Evolutionary conservation across 139 green algal species (phyloP), one percentile per base, ranked within the genome.

Genomic region (Tetradesmus obliquus): DNA sequence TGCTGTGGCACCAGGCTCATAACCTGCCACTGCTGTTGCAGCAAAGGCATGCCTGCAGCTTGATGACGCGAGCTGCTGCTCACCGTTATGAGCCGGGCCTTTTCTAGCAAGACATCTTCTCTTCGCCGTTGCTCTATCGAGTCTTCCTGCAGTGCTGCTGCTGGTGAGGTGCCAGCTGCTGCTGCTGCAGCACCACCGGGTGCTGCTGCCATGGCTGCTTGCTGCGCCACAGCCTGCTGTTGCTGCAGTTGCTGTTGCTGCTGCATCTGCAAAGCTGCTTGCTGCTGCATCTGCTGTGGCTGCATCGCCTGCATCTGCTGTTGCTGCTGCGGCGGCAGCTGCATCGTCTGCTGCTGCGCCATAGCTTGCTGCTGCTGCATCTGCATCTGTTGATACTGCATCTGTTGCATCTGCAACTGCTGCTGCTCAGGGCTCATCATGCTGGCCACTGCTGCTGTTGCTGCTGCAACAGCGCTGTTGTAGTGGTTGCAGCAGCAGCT

Each of bases 51-150:
- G 60, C 9, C 9, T 71, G 3, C 66, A 76, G 66, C 66, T 6
- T 13, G 7, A 66, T 6, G 24, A 76, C 3, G 17, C 66, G n/a
- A 24, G n/a, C n/a, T 4, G 5, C 15, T 6, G 17, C 66, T 76
- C 66, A 76, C 88, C 88, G 55, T 60, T 13, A 91, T 91, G 12
- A 51, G 32, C 13, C 79, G 62, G 53, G 88, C 88, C 22, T 91
- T 69, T 69, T 91, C 88, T 57, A 91, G 79, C 76, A 91, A 62
- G 79, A 76, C 79, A 22, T 91, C 88, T 55, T 91, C 88, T 20
- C 60, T 22, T 4, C 55, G 81, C 32, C 88, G 60, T 17, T 79
- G 76, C 32, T 81, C 79, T 0, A 62, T 15, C 3, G 88, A 57
- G 79, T 91, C 88, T 66, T 80, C 87, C 24, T 86, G 76, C 55